These are phyloP conservation scores for Neofusicoccum kwambonambiense DNA, from an alignment of 2,329 filamentous ascomycete genomes.

Conservation along the genomic window DNA sequence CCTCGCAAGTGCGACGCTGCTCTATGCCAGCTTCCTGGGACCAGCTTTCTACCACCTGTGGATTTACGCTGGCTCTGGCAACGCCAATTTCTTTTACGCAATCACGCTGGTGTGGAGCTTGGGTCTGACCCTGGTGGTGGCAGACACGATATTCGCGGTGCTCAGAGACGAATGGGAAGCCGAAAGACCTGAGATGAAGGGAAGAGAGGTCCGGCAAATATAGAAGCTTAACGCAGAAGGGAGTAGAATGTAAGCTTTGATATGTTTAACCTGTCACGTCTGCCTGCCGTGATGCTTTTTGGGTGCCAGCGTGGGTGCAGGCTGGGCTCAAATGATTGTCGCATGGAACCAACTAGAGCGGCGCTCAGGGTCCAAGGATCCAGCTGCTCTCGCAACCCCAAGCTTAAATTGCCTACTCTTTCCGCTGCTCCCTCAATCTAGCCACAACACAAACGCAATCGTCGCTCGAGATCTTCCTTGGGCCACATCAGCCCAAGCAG, in stretches of 20 bases:
- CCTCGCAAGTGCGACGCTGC: constrained; percentile 73
- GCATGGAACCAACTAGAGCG: background rate
- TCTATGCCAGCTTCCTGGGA: constrained; percentile 86
- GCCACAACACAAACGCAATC: background rate
- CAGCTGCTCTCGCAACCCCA: background rate
- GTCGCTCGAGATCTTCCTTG: background rate
- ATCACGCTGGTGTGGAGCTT: constrained; percentile 98
- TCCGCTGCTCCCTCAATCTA: background rate
- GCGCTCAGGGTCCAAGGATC: background rate
- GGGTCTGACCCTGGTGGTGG: constrained; percentile 80
- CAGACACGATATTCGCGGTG: constrained; percentile 83
- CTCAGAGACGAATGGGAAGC: constrained; percentile 92
- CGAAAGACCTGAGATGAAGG: constrained; percentile 84
- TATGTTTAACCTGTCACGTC: background rate
- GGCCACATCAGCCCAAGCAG: too few relatives aligned
- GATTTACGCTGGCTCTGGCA: constrained; percentile 97
- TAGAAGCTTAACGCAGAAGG: constrained; percentile 41
- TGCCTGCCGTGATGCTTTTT: background rate
- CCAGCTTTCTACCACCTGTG: constrained; percentile 96
- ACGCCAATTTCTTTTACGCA: constrained; percentile 99
- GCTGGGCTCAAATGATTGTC: background rate
- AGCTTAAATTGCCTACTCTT: background rate
- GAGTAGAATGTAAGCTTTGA: background rate
- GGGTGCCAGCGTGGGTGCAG: background rate
- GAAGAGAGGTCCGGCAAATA: constrained; percentile 84